Evolutionary conservation across 2,329 filamentous ascomycete genomes (phyloP), one percentile per base, ranked within the genome.

Genomic region (Colletotrichum sp.): DNA sequence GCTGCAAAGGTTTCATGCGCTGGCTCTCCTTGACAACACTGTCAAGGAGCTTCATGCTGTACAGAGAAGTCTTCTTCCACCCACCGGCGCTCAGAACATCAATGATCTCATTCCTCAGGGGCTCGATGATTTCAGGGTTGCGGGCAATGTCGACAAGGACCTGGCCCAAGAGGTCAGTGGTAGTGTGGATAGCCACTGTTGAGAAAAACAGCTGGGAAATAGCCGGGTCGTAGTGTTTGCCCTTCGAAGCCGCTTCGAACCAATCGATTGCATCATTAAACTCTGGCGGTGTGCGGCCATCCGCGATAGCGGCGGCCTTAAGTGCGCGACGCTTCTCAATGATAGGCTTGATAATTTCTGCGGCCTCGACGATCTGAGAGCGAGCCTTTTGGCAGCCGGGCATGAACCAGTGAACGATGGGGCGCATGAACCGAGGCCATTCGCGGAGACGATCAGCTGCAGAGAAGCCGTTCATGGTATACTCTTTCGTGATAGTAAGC

Each of bases 141-240:
- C 80, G 80, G 3, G 80, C 81, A 16, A 89, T 76, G 55, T 89
- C 85, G 49, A 83, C 83, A 44, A 89, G 76, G 2, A 84, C 79
- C 21, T 86, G 83, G 6, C 81, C 81, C 1, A 84, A 18, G 3
- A 82, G 71, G 55, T 86, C 84, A 2, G 84, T 83, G 0, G 87
- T 87, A 6, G 85, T 88, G 78, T 88, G 86, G 21, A 88, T 86
- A 8, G 86, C 85, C 2, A 84, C 85, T 36, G 95, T 94, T 57
- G 95, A 91, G 0, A 97, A 96, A 8, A 99, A 90, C 32, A 95
- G 89, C 82, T 98, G 95, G 36, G 95, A 95, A 13, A 83, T 84
- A 24, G 93, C 87, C 0, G 89, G 86, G 82, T 96, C 90, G 82
- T 95, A 96, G 10, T 85, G 93, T 68, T 88, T 88, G 26, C 91